A percentile compares a stretch with the other conserved stretches of the same genome.
Evolutionary conservation across 192 early-diverging fungal species (phyloP).

Genomic region (Backusella psychrophila): DNA sequence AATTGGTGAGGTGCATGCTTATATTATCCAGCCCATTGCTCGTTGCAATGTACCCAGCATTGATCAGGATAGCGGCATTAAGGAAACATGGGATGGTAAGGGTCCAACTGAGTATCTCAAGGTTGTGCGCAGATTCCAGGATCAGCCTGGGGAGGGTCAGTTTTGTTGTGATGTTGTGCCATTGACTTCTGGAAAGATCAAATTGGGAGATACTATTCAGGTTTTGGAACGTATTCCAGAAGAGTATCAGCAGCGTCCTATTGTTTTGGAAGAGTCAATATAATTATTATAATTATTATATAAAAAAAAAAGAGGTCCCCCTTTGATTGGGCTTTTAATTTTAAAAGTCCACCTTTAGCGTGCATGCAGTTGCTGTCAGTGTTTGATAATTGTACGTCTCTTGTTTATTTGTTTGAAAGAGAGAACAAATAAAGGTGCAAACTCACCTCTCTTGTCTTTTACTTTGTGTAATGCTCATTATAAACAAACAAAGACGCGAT

Average conservation of each 20-base stretch:
- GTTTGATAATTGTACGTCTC: background rate
- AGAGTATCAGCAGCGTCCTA: background rate
- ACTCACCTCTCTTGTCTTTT: too few species aligned
- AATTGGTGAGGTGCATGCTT: conserved; percentile 32
- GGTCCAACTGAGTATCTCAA: conserved; percentile 8
- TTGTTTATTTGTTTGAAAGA: background rate
- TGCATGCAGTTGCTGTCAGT: too few species aligned
- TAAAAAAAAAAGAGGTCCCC: background rate
- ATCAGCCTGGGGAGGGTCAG: conserved; percentile 17
- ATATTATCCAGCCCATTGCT: conserved; percentile 25
- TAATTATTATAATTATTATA: background rate
- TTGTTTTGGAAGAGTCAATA: background rate
- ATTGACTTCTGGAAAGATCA: conserved; percentile 26
- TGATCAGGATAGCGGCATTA: conserved; percentile 35
- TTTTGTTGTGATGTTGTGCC: conserved; percentile 34
- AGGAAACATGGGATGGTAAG: conserved; percentile 24
- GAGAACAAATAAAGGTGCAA: too few species aligned
- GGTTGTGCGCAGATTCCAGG: conserved; percentile 14
- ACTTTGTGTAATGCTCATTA: too few species aligned
- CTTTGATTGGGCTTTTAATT: background rate
- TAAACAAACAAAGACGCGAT: background rate
- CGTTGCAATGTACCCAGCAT: conserved; percentile 35
- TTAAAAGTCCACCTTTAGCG: too few species aligned
- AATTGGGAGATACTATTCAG: conserved; percentile 30
- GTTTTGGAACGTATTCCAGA: conserved; percentile 35